Evolutionary conservation across 75 land plant genomes (phyloP), one percentile per base, ranked within the genome.

Genomic region (Selaginella moellendorffii): DNA sequence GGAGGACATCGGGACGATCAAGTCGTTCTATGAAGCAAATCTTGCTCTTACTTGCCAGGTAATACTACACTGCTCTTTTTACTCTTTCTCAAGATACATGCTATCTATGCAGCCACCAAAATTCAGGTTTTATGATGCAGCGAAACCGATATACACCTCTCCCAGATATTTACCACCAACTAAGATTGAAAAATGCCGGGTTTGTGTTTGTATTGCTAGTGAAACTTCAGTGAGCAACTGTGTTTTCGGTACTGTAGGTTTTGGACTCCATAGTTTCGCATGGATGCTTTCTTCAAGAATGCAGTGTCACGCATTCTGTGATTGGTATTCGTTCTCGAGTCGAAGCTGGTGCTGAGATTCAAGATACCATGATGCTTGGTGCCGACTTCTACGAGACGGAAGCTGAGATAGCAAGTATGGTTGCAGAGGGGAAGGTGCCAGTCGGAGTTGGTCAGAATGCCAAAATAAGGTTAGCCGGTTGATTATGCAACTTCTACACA

Each of bases 91-190:
- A 36, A 36, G 46, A 36, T 36, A 26, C 17, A 23, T 53, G 30
- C 12, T 8, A 2, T 17, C 2, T 61, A 25, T 65, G 63, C 80
- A 92, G 97, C 96, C 96, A 20, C 78, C 96, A 54, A 78, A 66
- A 21, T 92, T 92, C 78, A 83, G 87, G 27, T 92, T 92, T 63
- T 92, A 92, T 74, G 96, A 92, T 74, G 90, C 81, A 63, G 9
- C 77, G 42, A 92, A 88, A 64, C 97, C 96, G 53, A 92, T 88
- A 54, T 92, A 81, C 54, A 92, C 97, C 60, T 88, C 97, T 36
- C 77, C 85, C 28, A 82, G 97, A 69, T 81, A 78, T 58, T 64
- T 92, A 19, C 97, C 90, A 54, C 97, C 96, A 31, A 69, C 86
- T 27, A 79, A 76, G 58, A 72, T 92, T 27, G 89, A 92, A 31